phyloP scores from a whole-genome alignment of 345 rosid species.

The Draba incana region DNA sequence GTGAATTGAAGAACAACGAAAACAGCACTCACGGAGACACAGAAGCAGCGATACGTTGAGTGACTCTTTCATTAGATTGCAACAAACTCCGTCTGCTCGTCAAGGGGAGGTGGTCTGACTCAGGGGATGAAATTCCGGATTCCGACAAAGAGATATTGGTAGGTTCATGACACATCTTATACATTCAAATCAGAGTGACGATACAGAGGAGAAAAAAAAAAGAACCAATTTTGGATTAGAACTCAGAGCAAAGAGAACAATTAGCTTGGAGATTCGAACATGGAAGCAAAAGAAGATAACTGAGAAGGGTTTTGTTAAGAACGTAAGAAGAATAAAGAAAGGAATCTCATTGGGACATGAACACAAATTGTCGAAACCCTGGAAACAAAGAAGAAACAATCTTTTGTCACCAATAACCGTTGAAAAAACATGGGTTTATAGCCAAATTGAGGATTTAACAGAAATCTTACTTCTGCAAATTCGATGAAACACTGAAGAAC shows the following conservation, averaged over 20 bases:
- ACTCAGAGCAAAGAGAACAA: background rate
- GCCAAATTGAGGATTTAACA: background rate
- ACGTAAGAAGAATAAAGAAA: constrained; percentile 22
- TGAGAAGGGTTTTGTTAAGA: constrained; percentile 15
- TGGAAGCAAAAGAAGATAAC: background rate
- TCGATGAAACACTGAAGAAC: constrained; percentile 21
- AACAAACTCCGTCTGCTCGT: constrained; percentile 30
- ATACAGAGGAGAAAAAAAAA: constrained; percentile 14
- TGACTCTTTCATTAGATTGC: constrained; percentile 7
- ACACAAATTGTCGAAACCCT: constrained; percentile 20
- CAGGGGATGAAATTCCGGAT: background rate
- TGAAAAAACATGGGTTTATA: background rate
- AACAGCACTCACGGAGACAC: constrained; percentile 32
- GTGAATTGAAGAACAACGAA: background rate
- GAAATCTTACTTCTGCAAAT: constrained; percentile 18
- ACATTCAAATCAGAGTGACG: constrained; percentile 14
- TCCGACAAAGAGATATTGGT: constrained; percentile 19
- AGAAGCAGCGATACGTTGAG: constrained; percentile 27
- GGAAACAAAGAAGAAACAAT: background rate
- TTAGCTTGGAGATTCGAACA: background rate
- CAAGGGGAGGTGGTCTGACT: constrained; percentile 38
- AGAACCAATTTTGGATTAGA: background rate
- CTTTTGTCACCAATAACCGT: background rate
- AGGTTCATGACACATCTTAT: constrained; percentile 38
- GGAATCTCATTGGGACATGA: constrained; percentile 27